Base-by-base conservation (phyloP, 2,329 filamentous ascomycete genomes). In the Fusarium nodosum region DNA sequence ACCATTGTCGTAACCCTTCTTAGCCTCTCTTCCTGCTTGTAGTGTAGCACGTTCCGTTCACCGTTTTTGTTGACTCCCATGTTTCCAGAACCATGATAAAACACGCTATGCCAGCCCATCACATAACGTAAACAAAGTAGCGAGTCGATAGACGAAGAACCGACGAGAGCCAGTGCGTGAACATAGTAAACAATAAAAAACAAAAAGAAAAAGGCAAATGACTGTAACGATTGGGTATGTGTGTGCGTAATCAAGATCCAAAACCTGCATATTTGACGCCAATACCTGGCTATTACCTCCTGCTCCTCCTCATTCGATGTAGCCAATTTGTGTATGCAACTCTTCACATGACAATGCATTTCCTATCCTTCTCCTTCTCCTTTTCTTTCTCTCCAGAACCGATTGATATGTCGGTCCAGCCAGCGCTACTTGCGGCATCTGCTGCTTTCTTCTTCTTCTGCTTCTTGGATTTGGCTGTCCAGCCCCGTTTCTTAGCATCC, bases 401-500 rank as follows among this genome's bases (percentile, higher is more conserved):
- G 26, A 75, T 77, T 1, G 82, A 79, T 15, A 86, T 79, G 68
- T 89, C 85, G 2, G 86, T 88, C 86, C 86, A 88, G 20, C 80
- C 84, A 11, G 80, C 79, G 66, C 77, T 82, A 72, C 82, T 85
- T 38, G 76, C 79, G 11, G 75, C 78, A 60, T 86, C 84, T 45
- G 42, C 74, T 69, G 56, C 82, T 56, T 79, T 79, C 71, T 78
- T 80, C 64, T 78, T 82, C 51, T 79, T 79, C 70, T 39, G 36
- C n/a, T 81, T 83, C 64, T 76, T 81, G 58, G 68, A 68, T 68
- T 81, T 79, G 60, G 80, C 78, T 38, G 77, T 82, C 87, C 88
- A 90, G 1, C 88, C 87, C 33, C 82, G 82, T 71, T 82, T 83
- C 78, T 85, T 87, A 2, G 88, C 88, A 64, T 90, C 87, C 20